Evolutionary conservation across 78 protist genomes (phyloP), one percentile per base, ranked within the genome.

Genomic region (Mastigamoeba balamuthi): DNA sequence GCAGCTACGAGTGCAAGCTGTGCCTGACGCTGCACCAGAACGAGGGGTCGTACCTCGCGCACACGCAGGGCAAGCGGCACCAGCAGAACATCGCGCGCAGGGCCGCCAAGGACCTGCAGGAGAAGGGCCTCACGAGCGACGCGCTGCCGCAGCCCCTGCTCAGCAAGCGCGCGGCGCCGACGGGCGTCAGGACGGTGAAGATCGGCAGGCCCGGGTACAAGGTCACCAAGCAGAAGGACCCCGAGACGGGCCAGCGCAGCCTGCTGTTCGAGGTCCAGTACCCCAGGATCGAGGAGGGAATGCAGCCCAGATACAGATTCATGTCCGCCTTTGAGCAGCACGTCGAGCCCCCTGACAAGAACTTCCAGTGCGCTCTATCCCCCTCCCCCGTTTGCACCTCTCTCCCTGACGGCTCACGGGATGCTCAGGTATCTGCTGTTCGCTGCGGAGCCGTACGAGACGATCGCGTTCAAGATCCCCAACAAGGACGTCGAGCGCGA

Each of bases 401-500:
- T n/a, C n/a, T n/a, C n/a, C n/a, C n/a, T 30, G 38, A 27, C 23
- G 27, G 7, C 6, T 9, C 5, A 7, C 5, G 6, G 9, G 7
- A 65, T 29, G 7, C 35, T 3, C 41, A 75, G 80, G 41, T 95
- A 95, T 80, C 39, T 98, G 1, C 73, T 96, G 35, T 84, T 98
- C n/a, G 99, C 99, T 1, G 98, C 98, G 0, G 97, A 94, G 53
- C 99, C 99, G 4, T 98, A 98, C 80, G 97, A 95, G 74, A 96
- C 97, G 4, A 87, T 97, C 37, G 96, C 91, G 30, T 91, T 97
- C 83, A 94, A 95, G 83, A 86, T 97, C 5, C 99, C 99, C 71
- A 83, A 83, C 75, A 76, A 48, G 58, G 58, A 48, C 17, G 58
- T 48, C 33, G 58, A 48, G 58, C 17, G 58, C 17, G 58, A 48